These are phyloP conservation scores for Neonothopanus nambi DNA, from an alignment of 1,284 basidiomycete genomes.

Conservation along the genomic window DNA sequence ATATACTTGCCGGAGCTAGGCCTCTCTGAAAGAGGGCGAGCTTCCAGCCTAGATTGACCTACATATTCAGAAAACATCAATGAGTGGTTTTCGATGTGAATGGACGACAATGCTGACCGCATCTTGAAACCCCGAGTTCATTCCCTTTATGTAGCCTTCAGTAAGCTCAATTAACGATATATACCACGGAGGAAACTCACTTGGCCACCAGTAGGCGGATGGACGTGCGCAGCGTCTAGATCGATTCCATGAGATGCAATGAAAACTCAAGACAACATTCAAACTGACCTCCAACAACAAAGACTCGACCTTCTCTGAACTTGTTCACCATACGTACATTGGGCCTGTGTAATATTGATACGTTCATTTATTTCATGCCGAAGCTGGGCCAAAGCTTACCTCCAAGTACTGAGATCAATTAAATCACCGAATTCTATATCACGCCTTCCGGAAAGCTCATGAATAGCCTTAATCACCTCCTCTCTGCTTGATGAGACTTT, in stretches of 20 bases:
- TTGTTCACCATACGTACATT: slow-evolving; percentile 16
- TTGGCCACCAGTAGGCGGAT: slow-evolving; percentile 36
- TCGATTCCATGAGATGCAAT: neutral
- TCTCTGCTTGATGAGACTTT: slow-evolving; percentile 10
- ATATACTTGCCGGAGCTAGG: slow-evolving; percentile 8
- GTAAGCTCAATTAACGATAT: neutral
- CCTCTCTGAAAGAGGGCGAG: slow-evolving; percentile 27
- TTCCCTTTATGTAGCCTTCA: slow-evolving; percentile 22
- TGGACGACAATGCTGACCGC: slow-evolving; percentile 24
- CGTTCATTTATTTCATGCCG: slow-evolving; percentile 21
- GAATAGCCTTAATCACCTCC: slow-evolving; percentile 21
- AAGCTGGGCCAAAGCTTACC: slow-evolving; percentile 3
- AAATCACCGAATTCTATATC: slow-evolving; percentile 30
- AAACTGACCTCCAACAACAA: slow-evolving; percentile 17
- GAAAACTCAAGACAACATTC: neutral
- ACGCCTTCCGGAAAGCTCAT: slow-evolving; percentile 22
- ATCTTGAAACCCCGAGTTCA: slow-evolving; percentile 44
- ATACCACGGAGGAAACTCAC: neutral
- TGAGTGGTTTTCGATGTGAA: neutral
- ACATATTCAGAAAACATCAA: neutral
- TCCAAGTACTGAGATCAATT: slow-evolving; percentile 18
- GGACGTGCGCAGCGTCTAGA: slow-evolving; percentile 31
- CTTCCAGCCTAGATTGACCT: slow-evolving; percentile 43
- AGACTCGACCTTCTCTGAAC: slow-evolving; percentile 16
- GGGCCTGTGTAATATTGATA: neutral